Base-by-base conservation (phyloP, 2,329 filamentous ascomycete species). In the Chalara sp. region DNA sequence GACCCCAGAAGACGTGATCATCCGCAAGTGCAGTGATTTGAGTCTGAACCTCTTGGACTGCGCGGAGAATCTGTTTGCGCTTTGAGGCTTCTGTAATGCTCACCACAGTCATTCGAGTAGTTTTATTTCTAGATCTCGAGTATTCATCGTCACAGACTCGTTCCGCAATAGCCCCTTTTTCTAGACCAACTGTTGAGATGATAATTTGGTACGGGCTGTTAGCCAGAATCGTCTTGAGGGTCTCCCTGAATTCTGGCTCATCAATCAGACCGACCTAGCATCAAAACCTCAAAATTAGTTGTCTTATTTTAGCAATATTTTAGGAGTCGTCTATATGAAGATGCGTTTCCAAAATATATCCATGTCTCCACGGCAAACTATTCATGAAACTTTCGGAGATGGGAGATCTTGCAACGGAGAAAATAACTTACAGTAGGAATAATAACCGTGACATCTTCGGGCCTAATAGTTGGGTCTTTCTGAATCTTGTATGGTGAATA, bases 381-480 rank as follows among this genome's bases (percentile, higher is more conserved):
- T 21, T 21, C 21, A 21, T 21, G 21, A 21, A 21, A 21, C 21
- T 21, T 21, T 21, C 21, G 2, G 21, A 21, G 21, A 21, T 21
- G 21, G 3, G 21, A 21, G 21, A 21, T 21, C 21, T 21, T 21
- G 21, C 21, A 21, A 21, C 21, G 21, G 21, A 21, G 21, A 37
- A 58, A 53, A 6, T 47, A n/a, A 10, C 59, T 51, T 11, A 61
- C 44, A 11, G 51, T 56, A 6, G 58, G 49, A 32, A 61, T 50
- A 10, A 61, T 54, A 12, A 61, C 59, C 8, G 58, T 61, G 13
- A 61, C 57, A 53, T 61, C 56, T 31, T 28, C 37, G 6, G 50
- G 35, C 1, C 30, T 32, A 11, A 56, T 10, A 2, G 51, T 48
- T 1, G 58, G 54, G 33, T 50, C 6, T 6, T 21, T 6, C 7